Evolutionary conservation across 2,329 filamentous ascomycete genomes (phyloP).

Genomic region (Hypoxylon rubiginosum): DNA sequence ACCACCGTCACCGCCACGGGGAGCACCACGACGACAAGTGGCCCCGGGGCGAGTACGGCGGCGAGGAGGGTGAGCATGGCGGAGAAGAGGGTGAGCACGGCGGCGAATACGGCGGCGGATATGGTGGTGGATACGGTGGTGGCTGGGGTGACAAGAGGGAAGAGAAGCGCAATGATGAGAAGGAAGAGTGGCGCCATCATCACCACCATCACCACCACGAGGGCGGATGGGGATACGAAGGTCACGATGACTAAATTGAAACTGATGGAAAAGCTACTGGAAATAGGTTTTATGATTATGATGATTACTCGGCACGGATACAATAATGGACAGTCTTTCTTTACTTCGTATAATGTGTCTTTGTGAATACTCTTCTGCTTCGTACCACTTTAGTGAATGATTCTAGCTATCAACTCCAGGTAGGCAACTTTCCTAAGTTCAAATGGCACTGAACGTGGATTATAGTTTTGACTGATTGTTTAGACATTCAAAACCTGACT

Average conservation of each 20-base stretch:
- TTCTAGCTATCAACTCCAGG: too few relatives aligned
- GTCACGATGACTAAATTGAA: background rate
- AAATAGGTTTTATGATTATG: background rate
- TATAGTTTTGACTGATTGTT: too few relatives aligned
- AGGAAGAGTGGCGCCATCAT: background rate
- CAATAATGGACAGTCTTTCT: background rate
- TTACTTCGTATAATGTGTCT: background rate
- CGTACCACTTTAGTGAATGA: background rate
- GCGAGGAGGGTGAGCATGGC: slow-evolving; percentile 16
- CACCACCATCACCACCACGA: background rate
- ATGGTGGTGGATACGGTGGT: slow-evolving; percentile 16
- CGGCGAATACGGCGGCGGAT: slow-evolving; percentile 8
- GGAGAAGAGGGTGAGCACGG: slow-evolving; percentile 21
- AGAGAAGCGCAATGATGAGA: background rate
- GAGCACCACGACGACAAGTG: slow-evolving; percentile 5
- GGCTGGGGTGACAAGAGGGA: slow-evolving; percentile 6
- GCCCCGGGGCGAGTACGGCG: slow-evolving; percentile 34
- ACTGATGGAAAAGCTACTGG: background rate
- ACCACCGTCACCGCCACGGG: slow-evolving; percentile 12
- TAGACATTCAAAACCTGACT: too few relatives aligned
- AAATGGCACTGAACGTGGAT: too few relatives aligned
- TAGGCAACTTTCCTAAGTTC: too few relatives aligned
- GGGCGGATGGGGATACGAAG: background rate
- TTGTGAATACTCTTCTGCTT: background rate
- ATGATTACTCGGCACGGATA: background rate